Conservation (phyloP, 2,329 filamentous ascomycete species). For the Xylariaceae sp. region DNA sequence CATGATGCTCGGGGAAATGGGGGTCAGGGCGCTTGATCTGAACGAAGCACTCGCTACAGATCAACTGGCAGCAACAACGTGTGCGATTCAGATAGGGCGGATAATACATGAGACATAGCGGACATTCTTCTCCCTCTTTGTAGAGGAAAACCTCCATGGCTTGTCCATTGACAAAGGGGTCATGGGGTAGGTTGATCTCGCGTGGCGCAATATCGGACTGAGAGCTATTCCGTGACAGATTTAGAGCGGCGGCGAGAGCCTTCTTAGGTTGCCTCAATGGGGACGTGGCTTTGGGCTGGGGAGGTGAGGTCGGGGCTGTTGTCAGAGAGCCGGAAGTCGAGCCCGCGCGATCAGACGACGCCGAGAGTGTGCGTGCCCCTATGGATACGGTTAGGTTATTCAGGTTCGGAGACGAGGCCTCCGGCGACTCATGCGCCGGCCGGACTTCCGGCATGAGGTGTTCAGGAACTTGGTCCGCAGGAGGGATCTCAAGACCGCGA, state of each 20-base stretch:
- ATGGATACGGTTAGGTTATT: conserved; percentile 77
- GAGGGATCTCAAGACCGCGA: conserved; percentile 75
- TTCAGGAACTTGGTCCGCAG: conserved; percentile 75
- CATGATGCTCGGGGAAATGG: conserved; percentile 66
- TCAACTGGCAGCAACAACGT: conserved; percentile 89
- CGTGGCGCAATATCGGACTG: conserved; percentile 67
- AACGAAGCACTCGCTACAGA: conserved; percentile 98
- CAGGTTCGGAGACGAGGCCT: conserved; percentile 55
- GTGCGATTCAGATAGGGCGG: conserved; percentile 92
- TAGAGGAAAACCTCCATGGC: conserved; percentile 89
- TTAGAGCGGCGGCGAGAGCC: conserved; percentile 77
- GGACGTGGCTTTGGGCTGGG: conserved; percentile 44
- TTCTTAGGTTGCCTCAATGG: conserved; percentile 80
- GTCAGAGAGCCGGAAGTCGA: conserved; percentile 59
- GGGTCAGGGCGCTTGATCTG: conserved; percentile 85
- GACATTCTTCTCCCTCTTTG: conserved; percentile 84
- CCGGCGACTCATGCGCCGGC: conserved; percentile 42
- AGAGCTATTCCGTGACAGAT: conserved; percentile 67
- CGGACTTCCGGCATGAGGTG: conserved; percentile 47
- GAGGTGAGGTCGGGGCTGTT: conserved; percentile 51
- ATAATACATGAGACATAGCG: conserved; percentile 95
- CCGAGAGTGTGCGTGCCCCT: conserved; percentile 68
- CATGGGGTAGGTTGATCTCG: conserved; percentile 72
- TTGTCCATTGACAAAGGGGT: conserved; percentile 91
- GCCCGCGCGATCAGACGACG: conserved; percentile 64